These are phyloP conservation scores for Skeletonema tropicum DNA, from an alignment of 108 stramenopile species.

Conservation along the genomic window DNA sequence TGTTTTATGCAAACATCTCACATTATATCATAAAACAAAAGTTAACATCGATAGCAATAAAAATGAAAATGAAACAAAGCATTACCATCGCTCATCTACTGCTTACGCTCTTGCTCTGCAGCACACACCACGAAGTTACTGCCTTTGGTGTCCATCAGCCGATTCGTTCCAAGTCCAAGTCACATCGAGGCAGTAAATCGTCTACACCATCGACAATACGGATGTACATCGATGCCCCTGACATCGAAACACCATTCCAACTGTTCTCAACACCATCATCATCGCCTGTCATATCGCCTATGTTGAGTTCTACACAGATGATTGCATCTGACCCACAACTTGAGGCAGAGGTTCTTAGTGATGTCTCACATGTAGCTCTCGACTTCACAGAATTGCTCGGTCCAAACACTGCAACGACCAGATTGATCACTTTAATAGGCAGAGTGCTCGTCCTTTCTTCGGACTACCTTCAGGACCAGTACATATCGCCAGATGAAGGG, in stretches of 20 bases:
- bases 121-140: not conserved
- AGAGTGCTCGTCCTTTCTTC: slow-evolving; percentile 31
- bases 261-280: not conserved
- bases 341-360: slow-evolving; percentile 43
- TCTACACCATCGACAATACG: not conserved
- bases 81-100: slow-evolving; percentile 8
- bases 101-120: slow-evolving; percentile 8
- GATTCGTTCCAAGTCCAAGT: not conserved
- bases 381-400: slow-evolving; percentile 41
- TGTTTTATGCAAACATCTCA: no score
- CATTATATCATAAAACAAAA: not conserved
- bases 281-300: not conserved
- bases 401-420: slow-evolving; percentile 37
- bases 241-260: not conserved
- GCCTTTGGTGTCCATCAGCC: slow-evolving; percentile 4
- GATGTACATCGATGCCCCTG: slow-evolving; percentile 14
- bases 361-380: slow-evolving; percentile 52
- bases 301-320: not conserved
- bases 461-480: slow-evolving; percentile 43
- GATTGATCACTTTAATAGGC: slow-evolving; percentile 41
- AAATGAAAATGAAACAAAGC: slow-evolving; percentile 16
- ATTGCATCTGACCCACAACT: slow-evolving; percentile 38
- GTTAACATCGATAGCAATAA: not conserved
- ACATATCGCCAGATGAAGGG: slow-evolving; percentile 40
- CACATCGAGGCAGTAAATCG: slow-evolving; percentile 1